A percentile compares a stretch with the other conserved stretches of the same genome.
phyloP scores from a whole-genome alignment of 768 basidiomycete genomes.

The Serendipita sp. region DNA sequence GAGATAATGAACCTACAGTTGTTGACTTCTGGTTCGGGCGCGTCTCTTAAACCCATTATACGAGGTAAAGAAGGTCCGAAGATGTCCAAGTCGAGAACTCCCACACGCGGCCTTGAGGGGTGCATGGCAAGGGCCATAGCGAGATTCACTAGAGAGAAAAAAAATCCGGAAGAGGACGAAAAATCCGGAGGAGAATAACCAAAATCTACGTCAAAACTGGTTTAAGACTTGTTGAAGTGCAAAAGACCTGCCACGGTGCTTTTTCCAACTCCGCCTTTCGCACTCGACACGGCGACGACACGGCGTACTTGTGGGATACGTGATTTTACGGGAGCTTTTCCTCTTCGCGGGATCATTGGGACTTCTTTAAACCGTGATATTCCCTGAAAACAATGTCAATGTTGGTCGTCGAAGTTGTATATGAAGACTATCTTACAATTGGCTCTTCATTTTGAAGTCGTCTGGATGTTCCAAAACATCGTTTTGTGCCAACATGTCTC shows the following conservation, averaged over 20 bases:
- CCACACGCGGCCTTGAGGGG: conserved; percentile 42
- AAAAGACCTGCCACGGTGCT: conserved; percentile 73
- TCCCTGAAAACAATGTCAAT: no score
- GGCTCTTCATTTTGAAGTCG: no score
- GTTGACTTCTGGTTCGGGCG: conserved; percentile 66
- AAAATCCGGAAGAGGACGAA: conserved; percentile 6
- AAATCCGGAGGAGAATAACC: conserved; percentile 2
- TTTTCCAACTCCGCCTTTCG: conserved; percentile 94
- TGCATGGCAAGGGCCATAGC: conserved; percentile 53
- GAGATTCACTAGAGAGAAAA: conserved; percentile 45
- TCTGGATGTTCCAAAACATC: no score
- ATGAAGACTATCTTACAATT: no score
- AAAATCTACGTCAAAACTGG: neutral
- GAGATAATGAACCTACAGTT: conserved; percentile 29
- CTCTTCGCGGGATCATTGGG: neutral
- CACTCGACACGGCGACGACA: conserved; percentile 74
- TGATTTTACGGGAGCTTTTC: conserved; percentile 18
- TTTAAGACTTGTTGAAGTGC: neutral
- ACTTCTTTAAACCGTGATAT: no score
- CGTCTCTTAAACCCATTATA: conserved; percentile 71
- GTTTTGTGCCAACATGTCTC: no score
- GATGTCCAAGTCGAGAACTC: conserved; percentile 85
- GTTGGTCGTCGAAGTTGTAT: no score
- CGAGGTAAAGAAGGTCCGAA: conserved; percentile 92
- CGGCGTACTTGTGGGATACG: conserved; percentile 48